A percentile compares a stretch with the other conserved stretches of the same genome.
These are phyloP conservation scores for Echinochloa phyllopogon DNA, from an alignment of 176 grass and related monocot species.

Conservation along the genomic window DNA sequence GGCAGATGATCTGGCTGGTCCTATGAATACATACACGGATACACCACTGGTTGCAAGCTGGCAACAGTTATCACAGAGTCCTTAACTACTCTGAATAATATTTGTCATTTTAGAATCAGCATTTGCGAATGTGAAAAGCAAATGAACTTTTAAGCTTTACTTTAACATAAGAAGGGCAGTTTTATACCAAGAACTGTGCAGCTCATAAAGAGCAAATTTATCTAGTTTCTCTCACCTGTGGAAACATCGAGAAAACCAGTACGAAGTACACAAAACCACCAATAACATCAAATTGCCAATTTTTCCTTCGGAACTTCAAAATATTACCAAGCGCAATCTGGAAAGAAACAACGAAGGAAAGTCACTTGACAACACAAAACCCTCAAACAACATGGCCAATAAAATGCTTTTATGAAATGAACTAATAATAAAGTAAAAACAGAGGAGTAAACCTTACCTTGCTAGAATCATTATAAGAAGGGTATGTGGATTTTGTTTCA, in stretches of 20 bases:
- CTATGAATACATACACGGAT: conserved; percentile 16
- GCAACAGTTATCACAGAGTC: background rate
- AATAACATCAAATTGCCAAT: conserved; percentile 99
- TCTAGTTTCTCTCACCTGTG: conserved; percentile 67
- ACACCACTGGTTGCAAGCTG: background rate
- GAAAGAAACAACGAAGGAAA: conserved; percentile 34
- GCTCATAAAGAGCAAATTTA: conserved; percentile 15
- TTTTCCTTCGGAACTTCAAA: conserved; percentile 94
- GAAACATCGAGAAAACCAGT: conserved; percentile 97
- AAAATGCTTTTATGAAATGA: background rate
- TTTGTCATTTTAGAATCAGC: background rate
- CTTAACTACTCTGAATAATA: background rate
- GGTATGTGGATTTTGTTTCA: conserved; percentile 81
- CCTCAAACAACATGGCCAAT: conserved; percentile 10
- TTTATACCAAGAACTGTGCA: conserved; percentile 8
- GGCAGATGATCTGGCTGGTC: background rate
- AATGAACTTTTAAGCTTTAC: background rate
- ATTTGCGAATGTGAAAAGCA: conserved; percentile 3
- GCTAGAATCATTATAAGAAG: conserved; percentile 86
- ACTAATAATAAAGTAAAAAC: conserved; percentile 7
- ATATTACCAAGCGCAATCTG: conserved; percentile 99
- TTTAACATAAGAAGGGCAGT: background rate
- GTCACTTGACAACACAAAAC: conserved; percentile 33
- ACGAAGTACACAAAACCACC: conserved; percentile 96
- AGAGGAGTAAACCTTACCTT: conserved; percentile 60